Percentiles rank a stretch among this genome's conserved stretches.
phyloP scores from a whole-genome alignment of 2,329 filamentous ascomycete genomes.

The Magnaporthiopsis incrustans region DNA sequence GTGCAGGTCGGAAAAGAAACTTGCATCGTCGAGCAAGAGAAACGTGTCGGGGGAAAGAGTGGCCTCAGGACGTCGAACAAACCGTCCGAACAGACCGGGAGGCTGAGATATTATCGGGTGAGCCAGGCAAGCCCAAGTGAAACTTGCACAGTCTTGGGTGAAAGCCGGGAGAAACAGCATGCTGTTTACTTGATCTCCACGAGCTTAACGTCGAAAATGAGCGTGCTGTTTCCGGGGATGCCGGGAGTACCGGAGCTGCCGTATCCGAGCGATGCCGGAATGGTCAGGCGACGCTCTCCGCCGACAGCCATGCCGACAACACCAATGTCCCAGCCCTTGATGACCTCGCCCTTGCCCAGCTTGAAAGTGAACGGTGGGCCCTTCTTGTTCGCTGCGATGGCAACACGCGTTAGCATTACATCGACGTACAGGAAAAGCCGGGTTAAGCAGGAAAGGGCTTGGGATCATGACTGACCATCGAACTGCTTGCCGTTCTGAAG shows the following conservation, averaged over 20 bases:
- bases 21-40: constrained; percentile 20
- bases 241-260: constrained; percentile 75
- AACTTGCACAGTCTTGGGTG: background rate
- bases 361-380: constrained; percentile 97
- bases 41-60: background rate
- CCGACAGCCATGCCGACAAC: constrained; percentile 86
- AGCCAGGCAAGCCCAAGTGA: background rate
- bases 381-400: constrained; percentile 80
- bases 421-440: background rate
- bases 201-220: constrained; percentile 88
- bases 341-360: constrained; percentile 88
- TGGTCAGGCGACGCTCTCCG: constrained; percentile 85
- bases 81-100: background rate
- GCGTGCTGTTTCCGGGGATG: constrained; percentile 84
- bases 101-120: background rate
- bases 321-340: constrained; percentile 98
- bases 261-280: constrained; percentile 83
- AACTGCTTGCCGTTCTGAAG: constrained; percentile 91
- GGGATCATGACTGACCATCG: constrained; percentile 56
- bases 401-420: background rate
- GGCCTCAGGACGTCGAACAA: constrained; percentile 3
- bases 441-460: no score
- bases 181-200: constrained; percentile 67
- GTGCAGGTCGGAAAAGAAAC: constrained; percentile 37
- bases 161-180: background rate